phyloP scores from a whole-genome alignment of 352 stramenopile species.

The Nothophytophthora sp. region DNA sequence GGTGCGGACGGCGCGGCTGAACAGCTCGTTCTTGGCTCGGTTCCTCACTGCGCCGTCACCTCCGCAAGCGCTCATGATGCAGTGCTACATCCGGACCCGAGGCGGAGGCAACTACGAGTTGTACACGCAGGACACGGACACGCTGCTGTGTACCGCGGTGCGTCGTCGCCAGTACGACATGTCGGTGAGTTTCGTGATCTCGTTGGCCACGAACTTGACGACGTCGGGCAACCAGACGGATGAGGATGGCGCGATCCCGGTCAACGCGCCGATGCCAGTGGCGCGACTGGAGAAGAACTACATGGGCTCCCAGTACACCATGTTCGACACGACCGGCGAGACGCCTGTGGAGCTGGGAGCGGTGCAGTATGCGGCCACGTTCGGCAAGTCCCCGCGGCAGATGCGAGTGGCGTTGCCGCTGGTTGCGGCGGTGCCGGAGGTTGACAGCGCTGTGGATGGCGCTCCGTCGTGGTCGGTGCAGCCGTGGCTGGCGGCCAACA shows the following conservation, averaged over 20 bases:
- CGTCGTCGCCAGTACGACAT: conserved; percentile 87
- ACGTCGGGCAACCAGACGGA: conserved; percentile 16
- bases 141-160: conserved; percentile 72
- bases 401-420: conserved; percentile 80
- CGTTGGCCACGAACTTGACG: conserved; percentile 54
- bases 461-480: conserved; percentile 55
- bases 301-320: conserved; percentile 88
- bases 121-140: conserved; percentile 84
- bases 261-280: conserved; percentile 45
- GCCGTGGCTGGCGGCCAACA: conserved; percentile 53
- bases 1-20: conserved; percentile 58
- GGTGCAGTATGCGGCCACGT: conserved; percentile 85
- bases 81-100: conserved; percentile 87
- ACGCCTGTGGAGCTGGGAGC: conserved; percentile 63
- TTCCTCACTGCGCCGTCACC: conserved; percentile 67
- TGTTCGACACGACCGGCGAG: conserved; percentile 70
- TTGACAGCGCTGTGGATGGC: conserved; percentile 44
- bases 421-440: conserved; percentile 41
- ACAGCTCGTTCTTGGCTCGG: conserved; percentile 44
- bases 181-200: conserved; percentile 85
- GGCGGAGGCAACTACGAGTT: conserved; percentile 84
- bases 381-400: conserved; percentile 84
- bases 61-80: conserved; percentile 72
- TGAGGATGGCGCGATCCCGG: conserved; percentile 10
- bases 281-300: conserved; percentile 88